Base-by-base conservation (phyloP, 768 basidiomycete genomes). In the Tylopilus rubrobrunneus region DNA sequence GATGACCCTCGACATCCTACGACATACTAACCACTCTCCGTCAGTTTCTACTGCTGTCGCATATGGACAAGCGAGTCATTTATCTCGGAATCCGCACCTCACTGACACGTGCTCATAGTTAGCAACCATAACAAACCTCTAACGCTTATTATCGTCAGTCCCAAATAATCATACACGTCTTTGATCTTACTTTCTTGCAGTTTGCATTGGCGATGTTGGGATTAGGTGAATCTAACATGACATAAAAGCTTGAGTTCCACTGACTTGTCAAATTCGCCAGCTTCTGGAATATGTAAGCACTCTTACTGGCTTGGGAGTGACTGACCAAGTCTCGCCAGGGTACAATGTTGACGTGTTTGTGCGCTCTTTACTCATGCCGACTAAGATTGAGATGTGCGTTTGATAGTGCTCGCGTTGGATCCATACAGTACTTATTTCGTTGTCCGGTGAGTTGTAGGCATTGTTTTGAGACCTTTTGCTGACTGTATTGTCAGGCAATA, bases 1-100 rank as follows among this genome's bases (percentile, higher is more conserved):
- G 33, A 33, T 3, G 17, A 8, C 23, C 12, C 6, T 28, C n/a
- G n/a, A n/a, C n/a, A n/a, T n/a, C 37, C 34, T 48, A 15, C 21
- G 1, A 9, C 10, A 10, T 17, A 12, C 51, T 45, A 42, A 48
- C 19, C 19, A 1, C 8, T 25, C 25, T 15, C 29, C 8, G 42
- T 37, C 21, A 59, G 58, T 40, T 59, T 59, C 29, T 59, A 59
- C 25, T 56, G 48, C 37, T n/a, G 7, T 42, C 58, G 58, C 14
- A 52, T 58, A 45, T 58, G 57, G 57, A 56, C 19, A 42, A 58
- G 57, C 55, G 15, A 42, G 57, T 39, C 14, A 8, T 46, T 15
- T 17, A n/a, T n/a, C 7, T 40, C 5, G 23, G 8, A 17, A 49
- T 9, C 17, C 15, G 17, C 1, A 11, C 34, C 14, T 48, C 1